Evolutionary conservation across 768 basidiomycete species (phyloP), one percentile per base, ranked within the genome.

Genomic region (Neoboletus brunneissimus): DNA sequence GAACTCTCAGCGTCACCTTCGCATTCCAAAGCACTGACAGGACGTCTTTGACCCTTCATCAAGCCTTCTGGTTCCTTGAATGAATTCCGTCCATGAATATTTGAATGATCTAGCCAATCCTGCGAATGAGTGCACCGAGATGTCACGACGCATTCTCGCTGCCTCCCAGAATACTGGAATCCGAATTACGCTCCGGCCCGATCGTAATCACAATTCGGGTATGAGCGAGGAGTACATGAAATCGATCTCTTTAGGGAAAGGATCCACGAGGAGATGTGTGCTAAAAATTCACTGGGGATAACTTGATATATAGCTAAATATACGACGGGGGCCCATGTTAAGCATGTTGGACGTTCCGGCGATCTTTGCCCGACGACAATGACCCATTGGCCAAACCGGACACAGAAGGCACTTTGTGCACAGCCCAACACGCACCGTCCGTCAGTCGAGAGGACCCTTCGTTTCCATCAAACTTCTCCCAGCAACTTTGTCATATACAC

Each of bases 401-500:
- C 23, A 27, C 12, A 44, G 22, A 47, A 51, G 43, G 16, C 34
- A 35, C 34, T 43, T 40, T 20, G 34, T 32, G 22, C 43, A 53
- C 35, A 31, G 46, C 49, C 57, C 37, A 34, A 45, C 37, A n/a
- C 13, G 42, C 22, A 10, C 31, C 45, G 51, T 42, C 37, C 29
- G 32, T 45, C 32, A n/a, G 22, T 42, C 38, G 46, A 35, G 34
- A 20, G 18, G 16, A 32, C 42, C 52, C 35, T n/a, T 20, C 8
- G 25, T 49, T 53, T 34, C 50, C 35, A 44, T 52, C 48, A 51
- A 25, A 29, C 41, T 35, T 53, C 40, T 50, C 37, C 46, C 29
- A 35, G 16, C 12, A 44, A 20, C 49, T 12, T 47, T 34, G 47
- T 49, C 54, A 73, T 5, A 70, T 51, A 44, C 70, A 72, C 31